Conservation (phyloP, 2,329 filamentous ascomycete genomes). For the Aphanoascus verrucosus region DNA sequence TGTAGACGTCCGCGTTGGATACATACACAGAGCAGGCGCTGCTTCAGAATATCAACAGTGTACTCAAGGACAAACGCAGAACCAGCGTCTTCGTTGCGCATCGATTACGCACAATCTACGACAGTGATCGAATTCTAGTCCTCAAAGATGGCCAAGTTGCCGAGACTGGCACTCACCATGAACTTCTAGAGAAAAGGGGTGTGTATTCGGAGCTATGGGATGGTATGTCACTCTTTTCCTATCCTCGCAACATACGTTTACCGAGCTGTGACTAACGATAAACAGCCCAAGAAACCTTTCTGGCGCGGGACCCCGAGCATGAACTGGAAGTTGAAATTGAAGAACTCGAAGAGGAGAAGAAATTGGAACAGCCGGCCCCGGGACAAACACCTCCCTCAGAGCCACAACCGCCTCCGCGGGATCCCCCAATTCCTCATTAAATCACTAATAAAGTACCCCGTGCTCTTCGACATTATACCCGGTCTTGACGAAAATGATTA, state of each 20-base stretch:
- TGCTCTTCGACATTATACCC: neutral
- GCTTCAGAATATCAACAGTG: slow-evolving; percentile 84
- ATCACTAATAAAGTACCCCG: neutral
- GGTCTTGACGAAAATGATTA: neutral
- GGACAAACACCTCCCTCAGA: neutral
- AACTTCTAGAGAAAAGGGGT: slow-evolving; percentile 66
- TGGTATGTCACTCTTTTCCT: slow-evolving; percentile 44
- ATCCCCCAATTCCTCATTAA: slow-evolving; percentile 8
- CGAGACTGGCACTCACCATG: slow-evolving; percentile 76
- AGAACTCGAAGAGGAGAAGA: slow-evolving; percentile 21
- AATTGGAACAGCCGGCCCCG: neutral
- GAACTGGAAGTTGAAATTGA: slow-evolving; percentile 35
- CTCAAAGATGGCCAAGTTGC: slow-evolving; percentile 73
- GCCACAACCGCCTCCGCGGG: neutral
- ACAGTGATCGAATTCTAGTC: slow-evolving; percentile 87
- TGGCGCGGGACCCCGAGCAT: slow-evolving; percentile 29
- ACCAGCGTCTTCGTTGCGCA: slow-evolving; percentile 96
- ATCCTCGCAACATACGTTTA: neutral
- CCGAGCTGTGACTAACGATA: neutral
- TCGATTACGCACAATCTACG: slow-evolving; percentile 82
- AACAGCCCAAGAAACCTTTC: slow-evolving; percentile 52
- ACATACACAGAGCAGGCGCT: slow-evolving; percentile 88
- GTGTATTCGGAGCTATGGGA: slow-evolving; percentile 88
- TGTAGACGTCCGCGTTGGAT: slow-evolving; percentile 69
- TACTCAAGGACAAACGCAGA: slow-evolving; percentile 73